Evolutionary conservation across 768 basidiomycete species (phyloP).

Genomic region (Xerocomus potaroensis): DNA sequence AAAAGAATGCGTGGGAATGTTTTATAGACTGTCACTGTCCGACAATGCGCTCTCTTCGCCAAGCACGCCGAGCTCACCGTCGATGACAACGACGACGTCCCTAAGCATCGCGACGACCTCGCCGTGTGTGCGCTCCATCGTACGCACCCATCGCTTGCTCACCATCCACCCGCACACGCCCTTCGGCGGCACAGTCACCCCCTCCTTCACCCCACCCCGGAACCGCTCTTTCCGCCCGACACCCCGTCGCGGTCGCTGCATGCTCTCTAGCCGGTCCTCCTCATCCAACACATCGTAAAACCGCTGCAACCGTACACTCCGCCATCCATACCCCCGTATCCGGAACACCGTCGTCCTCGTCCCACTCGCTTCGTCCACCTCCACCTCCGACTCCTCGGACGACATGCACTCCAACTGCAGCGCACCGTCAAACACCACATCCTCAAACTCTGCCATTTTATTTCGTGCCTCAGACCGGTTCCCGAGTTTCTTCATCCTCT

Average conservation of each 20-base stretch:
- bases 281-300: slow-evolving; percentile 63
- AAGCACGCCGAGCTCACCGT: slow-evolving; percentile 33
- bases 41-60: slow-evolving; percentile 54
- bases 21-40: too few species aligned
- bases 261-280: slow-evolving; percentile 44
- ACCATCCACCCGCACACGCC: slow-evolving; percentile 74
- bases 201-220: slow-evolving; percentile 53
- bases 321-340: slow-evolving; percentile 61
- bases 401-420: slow-evolving; percentile 77
- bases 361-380: slow-evolving; percentile 33
- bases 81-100: slow-evolving; percentile 40
- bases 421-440: slow-evolving; percentile 66
- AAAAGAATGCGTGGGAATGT: slow-evolving; percentile 19
- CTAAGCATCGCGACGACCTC: slow-evolving; percentile 44
- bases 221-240: slow-evolving; percentile 52
- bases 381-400: slow-evolving; percentile 68
- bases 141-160: slow-evolving; percentile 57
- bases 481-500: slow-evolving; percentile 58
- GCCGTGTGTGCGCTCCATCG: slow-evolving; percentile 38
- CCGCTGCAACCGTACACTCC: slow-evolving; percentile 57
- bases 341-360: slow-evolving; percentile 38
- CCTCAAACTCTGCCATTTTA: slow-evolving; percentile 49
- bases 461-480: slow-evolving; percentile 60
- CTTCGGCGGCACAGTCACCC: slow-evolving; percentile 53
- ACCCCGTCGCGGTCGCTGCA: slow-evolving; percentile 52